Percentiles rank a stretch among this genome's conserved stretches.
Conservation (phyloP, 768 basidiomycete genomes). For the Termitomyces sp. region DNA sequence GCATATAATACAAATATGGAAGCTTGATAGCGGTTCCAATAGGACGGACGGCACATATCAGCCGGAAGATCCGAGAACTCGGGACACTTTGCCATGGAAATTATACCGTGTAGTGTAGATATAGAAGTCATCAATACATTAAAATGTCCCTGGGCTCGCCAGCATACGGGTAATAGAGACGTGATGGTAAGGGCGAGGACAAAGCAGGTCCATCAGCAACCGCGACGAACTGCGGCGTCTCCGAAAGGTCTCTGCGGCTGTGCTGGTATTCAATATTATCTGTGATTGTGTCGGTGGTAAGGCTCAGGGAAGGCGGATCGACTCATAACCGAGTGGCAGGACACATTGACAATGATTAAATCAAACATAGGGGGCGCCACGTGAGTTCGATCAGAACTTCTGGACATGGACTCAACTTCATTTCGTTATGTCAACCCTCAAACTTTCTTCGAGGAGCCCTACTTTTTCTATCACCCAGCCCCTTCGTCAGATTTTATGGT, state of each 20-base stretch:
- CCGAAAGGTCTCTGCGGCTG: background rate
- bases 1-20: too few relatives aligned
- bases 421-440: constrained; percentile 11
- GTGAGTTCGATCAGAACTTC: constrained; percentile 30
- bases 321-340: background rate
- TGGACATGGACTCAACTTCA: constrained; percentile 22
- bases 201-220: background rate
- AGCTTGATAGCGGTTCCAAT: background rate
- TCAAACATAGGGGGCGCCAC: constrained; percentile 14
- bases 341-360: background rate
- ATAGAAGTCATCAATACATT: background rate
- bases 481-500: background rate
- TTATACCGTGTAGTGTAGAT: too few relatives aligned
- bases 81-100: background rate
- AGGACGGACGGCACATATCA: background rate
- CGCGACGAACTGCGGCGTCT: too few relatives aligned
- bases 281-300: background rate
- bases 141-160: too few relatives aligned
- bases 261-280: background rate
- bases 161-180: background rate
- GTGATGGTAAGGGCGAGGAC: background rate
- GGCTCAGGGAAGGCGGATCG: background rate
- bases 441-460: background rate
- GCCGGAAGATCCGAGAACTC: background rate
- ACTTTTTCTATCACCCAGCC: constrained; percentile 9